Evolutionary conservation across 257 asterid species (phyloP), one percentile per base, ranked within the genome.

Genomic region (Rubia yunnanensis): DNA sequence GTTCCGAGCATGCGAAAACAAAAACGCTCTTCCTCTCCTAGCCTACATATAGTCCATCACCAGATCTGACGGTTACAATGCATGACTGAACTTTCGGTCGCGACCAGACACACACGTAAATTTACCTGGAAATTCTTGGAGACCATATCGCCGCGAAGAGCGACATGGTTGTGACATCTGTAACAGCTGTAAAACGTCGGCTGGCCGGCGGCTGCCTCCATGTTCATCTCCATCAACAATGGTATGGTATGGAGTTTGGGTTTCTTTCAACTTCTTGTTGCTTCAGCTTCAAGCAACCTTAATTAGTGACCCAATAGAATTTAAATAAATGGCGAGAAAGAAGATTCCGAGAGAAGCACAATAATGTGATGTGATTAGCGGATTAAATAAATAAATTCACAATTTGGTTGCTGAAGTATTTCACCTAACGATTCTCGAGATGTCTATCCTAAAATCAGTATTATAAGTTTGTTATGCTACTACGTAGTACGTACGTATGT

Each of bases 111-210:
- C n/a, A n/a, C n/a, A n/a, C n/a, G n/a, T n/a, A n/a, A 41, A 13
- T 41, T 41, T 14, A 84, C 92, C 92, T 78, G 89, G 63, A 82
- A 88, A 32, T 69, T 77, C 65, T 84, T 88, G 10, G 85, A 77
- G 22, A 85, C 77, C 13, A 85, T 76, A 73, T 88, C 88, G 73
- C 85, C 88, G 53, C 81, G 94, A 70, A 84, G 71, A 50, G 89
- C 87, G 48, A 88, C 72, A 20, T 54, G 83, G 64, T 80, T 85
- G 55, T 82, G 76, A 79, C 96, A 88, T 72, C 81, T 86, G 74
- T 71, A 85, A 77, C 96, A 85, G 78, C 88, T 73, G 81, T 88
- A 88, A 52, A 80, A 17, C 66, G 84, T 69, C 28, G 83, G 84
- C 68, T 71, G 22, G 52, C 71, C 80, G 13, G 46, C 81, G 81